phyloP scores from a whole-genome alignment of 495 filamentous ascomycete genomes.

The Penicillium steckii region DNA sequence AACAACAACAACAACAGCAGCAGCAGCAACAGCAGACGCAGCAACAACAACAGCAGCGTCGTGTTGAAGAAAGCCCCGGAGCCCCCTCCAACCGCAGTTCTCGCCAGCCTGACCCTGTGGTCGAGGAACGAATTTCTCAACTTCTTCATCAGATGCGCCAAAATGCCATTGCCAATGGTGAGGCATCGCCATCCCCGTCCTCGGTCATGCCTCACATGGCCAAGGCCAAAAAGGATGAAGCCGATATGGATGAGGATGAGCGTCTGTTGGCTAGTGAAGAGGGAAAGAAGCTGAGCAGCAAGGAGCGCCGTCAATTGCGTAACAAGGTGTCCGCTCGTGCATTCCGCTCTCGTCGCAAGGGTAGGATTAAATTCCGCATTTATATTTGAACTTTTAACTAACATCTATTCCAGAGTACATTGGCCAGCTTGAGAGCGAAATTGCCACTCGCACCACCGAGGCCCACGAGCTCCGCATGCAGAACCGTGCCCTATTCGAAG shows the following conservation, averaged over 20 bases:
- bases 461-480: slow-evolving; percentile 66
- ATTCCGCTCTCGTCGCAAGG: slow-evolving; percentile 94
- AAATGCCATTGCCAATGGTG: slow-evolving; percentile 54
- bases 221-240: slow-evolving; percentile 82
- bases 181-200: slow-evolving; percentile 44
- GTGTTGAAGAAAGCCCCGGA: slow-evolving; percentile 27
- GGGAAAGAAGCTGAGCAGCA: slow-evolving; percentile 94
- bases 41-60: slow-evolving; percentile 50
- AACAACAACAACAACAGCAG: slow-evolving; percentile 58
- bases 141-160: slow-evolving; percentile 82
- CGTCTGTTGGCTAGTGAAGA: slow-evolving; percentile 88
- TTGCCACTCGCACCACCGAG: slow-evolving; percentile 70
- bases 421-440: slow-evolving; percentile 81
- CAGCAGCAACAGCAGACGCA: slow-evolving; percentile 65
- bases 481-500: slow-evolving; percentile 71
- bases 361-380: slow-evolving; percentile 50
- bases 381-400: slow-evolving; percentile 26
- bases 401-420: slow-evolving; percentile 77
- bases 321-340: slow-evolving; percentile 98
- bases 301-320: slow-evolving; percentile 87
- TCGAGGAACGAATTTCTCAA: slow-evolving; percentile 83
- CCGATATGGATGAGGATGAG: slow-evolving; percentile 99
- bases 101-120: slow-evolving; percentile 61
- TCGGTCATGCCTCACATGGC: slow-evolving; percentile 47
- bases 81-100: slow-evolving; percentile 40